Evolutionary conservation across 441 rosid genomes (phyloP), one percentile per base, ranked within the genome.

Genomic region (Pelargonium citronellum): DNA sequence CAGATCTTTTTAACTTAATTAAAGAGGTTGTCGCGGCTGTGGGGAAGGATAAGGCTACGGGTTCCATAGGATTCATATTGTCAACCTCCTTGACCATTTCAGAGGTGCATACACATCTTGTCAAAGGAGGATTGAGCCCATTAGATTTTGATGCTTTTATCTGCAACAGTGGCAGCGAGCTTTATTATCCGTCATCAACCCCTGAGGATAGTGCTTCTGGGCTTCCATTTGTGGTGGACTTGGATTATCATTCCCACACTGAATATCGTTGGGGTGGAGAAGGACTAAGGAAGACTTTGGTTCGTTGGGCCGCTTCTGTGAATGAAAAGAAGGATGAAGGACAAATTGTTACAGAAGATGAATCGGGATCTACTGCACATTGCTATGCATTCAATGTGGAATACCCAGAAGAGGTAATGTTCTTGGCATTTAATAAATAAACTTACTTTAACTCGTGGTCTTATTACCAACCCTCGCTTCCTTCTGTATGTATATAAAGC

Each of bases 191-290:
- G 68, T 80, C 92, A 30, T 73, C 81, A 60, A 87, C 74, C 74
- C 65, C 84, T 7, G 92, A 85, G 78, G 87, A 85, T 11, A 85
- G 73, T 65, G 78, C 92, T 7, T 49, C 55, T n/a, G 55, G 55
- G 55, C 55, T 49, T 49, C 55, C 55, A 10, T 91, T 86, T 60
- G 91, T 84, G 41, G 74, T 85, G 9, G 98, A 92, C 84, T 84
- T 84, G 70, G 85, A 89, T 82, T 91, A 91, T 78, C 96, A 89
- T 70, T 89, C 91, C 0, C 97, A 75, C 63, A 66, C 87, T 17
- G 95, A 87, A 66, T 89, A 87, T 66, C 89, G 89, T 7, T 92
- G 98, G 98, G 98, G 98, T 67, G 96, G 89, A 75, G 95, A 92
- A 83, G 95, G 91, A 41, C 69, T 91, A 71, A 84, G 95, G 83